A percentile compares a stretch with the other conserved stretches of the same genome.
These are phyloP conservation scores for Neoascochyta sp. DNA, from an alignment of 2,329 filamentous ascomycete species.

Conservation along the genomic window DNA sequence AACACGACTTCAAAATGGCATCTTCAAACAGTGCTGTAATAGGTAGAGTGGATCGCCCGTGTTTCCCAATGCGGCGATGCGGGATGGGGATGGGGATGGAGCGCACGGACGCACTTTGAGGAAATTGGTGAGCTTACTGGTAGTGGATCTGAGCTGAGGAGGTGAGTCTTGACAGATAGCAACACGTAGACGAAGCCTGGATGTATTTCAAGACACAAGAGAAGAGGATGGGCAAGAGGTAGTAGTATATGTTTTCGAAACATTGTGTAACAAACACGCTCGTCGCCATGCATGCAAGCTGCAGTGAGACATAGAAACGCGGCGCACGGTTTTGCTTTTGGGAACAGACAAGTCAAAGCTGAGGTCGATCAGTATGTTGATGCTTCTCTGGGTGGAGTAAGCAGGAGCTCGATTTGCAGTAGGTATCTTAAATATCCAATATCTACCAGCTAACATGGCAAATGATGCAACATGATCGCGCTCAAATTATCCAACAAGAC, in stretches of 20 bases:
- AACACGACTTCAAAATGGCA: too few relatives aligned
- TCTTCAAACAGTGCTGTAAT: too few relatives aligned
- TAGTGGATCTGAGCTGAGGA: too few relatives aligned
- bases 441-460: slow-evolving; percentile 13
- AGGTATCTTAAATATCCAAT: slow-evolving; percentile 12
- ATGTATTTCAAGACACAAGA: too few relatives aligned
- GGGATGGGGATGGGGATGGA: too few relatives aligned
- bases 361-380: not conserved
- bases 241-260: slow-evolving; percentile 12
- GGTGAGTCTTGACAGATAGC: too few relatives aligned
- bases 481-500: slow-evolving; percentile 4
- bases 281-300: slow-evolving; percentile 15
- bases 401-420: slow-evolving; percentile 15
- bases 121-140: too few relatives aligned
- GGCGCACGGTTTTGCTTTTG: slow-evolving; percentile 10
- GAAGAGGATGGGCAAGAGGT: slow-evolving; percentile 4
- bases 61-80: too few relatives aligned
- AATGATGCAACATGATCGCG: slow-evolving; percentile 4
- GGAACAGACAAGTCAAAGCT: not conserved
- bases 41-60: too few relatives aligned
- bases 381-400: slow-evolving; percentile 11
- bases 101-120: too few relatives aligned
- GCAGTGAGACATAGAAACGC: slow-evolving; percentile 19
- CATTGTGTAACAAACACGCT: slow-evolving; percentile 28
- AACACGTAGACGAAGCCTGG: too few relatives aligned